Evolutionary conservation across 2,329 filamentous ascomycete species (phyloP).

Genomic region (Phoma herbarum): DNA sequence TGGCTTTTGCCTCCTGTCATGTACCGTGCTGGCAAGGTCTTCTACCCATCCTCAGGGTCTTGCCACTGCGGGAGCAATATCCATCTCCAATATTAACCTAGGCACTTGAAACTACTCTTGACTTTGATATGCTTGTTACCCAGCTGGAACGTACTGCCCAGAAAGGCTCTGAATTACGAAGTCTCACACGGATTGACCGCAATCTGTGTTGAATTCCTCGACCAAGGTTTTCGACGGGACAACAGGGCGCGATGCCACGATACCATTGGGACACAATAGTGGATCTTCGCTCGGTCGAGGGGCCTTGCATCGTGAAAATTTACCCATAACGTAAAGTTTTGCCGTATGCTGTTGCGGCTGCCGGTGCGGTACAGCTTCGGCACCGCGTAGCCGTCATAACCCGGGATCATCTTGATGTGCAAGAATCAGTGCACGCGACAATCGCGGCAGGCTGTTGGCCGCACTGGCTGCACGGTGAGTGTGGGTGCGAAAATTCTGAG

Average conservation of each 20-base stretch:
- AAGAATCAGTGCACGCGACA: neutral
- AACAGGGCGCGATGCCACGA: neutral
- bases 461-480: too few species aligned
- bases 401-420: neutral
- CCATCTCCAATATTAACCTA: neutral
- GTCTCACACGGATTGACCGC: neutral
- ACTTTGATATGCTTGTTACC: neutral
- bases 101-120: neutral
- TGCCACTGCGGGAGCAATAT: neutral
- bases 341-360: constrained; percentile 2
- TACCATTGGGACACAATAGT: neutral
- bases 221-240: neutral
- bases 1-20: neutral
- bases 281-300: neutral
- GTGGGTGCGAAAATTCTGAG: constrained; percentile 6
- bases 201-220: neutral
- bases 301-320: constrained; percentile 3
- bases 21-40: neutral
- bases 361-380: constrained; percentile 1
- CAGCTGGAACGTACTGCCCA: neutral
- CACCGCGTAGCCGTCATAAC: too few species aligned
- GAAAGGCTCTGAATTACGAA: neutral
- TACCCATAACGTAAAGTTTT: constrained; percentile 10
- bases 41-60: neutral
- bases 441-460: neutral